Evolutionary conservation across 1,284 basidiomycete genomes (phyloP), one percentile per base, ranked within the genome.

Genomic region (Mycena sp.): DNA sequence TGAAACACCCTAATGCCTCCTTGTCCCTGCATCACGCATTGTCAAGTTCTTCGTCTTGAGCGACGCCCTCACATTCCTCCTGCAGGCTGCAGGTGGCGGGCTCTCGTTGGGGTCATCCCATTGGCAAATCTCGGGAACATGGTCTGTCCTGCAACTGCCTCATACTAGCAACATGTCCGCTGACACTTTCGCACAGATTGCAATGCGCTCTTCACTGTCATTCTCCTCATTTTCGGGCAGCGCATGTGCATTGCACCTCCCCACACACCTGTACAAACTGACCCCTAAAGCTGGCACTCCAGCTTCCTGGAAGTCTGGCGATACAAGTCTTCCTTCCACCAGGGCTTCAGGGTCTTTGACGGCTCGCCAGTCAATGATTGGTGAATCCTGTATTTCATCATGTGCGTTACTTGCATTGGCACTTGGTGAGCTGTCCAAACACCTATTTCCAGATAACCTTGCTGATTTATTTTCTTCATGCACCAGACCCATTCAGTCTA

Each of bases 401-500:
- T 67, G 25, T 57, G 49, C 19, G 4, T 49, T 2, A 62, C 66
- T 10, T 64, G 53, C 25, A 21, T 59, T n/a, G 54, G 44, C 7
- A 61, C n/a, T 25, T 64, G 10, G 30, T 40, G 49, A n/a, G n/a
- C n/a, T n/a, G n/a, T n/a, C n/a, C n/a, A n/a, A n/a, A n/a, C n/a
- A n/a, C n/a, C n/a, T n/a, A n/a, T n/a, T n/a, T n/a, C n/a, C n/a
- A n/a, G n/a, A n/a, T n/a, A n/a, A n/a, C n/a, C n/a, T n/a, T n/a
- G n/a, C n/a, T n/a, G n/a, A n/a, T n/a, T n/a, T n/a, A n/a, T n/a
- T n/a, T n/a, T n/a, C n/a, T n/a, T n/a, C n/a, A n/a, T n/a, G n/a
- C n/a, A n/a, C n/a, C n/a, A n/a, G n/a, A n/a, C n/a, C n/a, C 65
- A 62, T 30, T 67, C 23, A n/a, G 40, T 43, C 17, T 64, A 58